Evolutionary conservation across 352 stramenopile genomes (phyloP), one percentile per base, ranked within the genome.

Genomic region (Vaucheria bursata): DNA sequence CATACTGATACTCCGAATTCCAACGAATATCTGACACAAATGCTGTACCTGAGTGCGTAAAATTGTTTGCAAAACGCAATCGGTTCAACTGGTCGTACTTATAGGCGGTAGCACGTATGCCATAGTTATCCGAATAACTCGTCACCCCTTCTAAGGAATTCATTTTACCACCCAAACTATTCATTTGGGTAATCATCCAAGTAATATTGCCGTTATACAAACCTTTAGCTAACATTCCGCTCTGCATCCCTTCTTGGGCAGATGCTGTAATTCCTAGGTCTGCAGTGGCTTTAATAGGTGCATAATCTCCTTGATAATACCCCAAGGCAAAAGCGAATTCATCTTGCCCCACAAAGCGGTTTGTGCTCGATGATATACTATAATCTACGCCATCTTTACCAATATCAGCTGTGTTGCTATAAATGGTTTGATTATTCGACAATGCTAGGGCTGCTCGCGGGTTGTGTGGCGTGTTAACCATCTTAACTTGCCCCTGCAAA

Each of bases 291-390:
- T 59, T 59, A 59, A 25, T 25, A 18, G 45, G 45, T 18, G 12
- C 25, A 25, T 59, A 59, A 59, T 59, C 45, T 59, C 45, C 45
- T 59, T 59, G 12, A 59, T 59, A 59, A 59, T 59, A 59, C 45
- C 25, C 12, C 45, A 59, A 25, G 45, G 18, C 25, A 59, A 59
- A 59, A 18, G 12, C 45, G 25, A 59, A 59, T 25, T 18, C 45
- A 25, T 59, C 45, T 25, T 25, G 18, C 25, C 12, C 45, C 18
- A 59, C 25, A 59, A 18, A 18, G 12, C 25, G 45, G 25, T 59
- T 18, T 18, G 25, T 59, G 25, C 25, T 59, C 12, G 12, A 18
- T 18, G 45, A 18, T 18, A 25, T 25, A 18, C 18, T 25, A 59
- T 59, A 18, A 18, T n/a, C n/a, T n/a, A n/a, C n/a, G n/a, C 45